phyloP scores from a whole-genome alignment of 73 alveolate genomes.

The Paramecium sonneborni region DNA sequence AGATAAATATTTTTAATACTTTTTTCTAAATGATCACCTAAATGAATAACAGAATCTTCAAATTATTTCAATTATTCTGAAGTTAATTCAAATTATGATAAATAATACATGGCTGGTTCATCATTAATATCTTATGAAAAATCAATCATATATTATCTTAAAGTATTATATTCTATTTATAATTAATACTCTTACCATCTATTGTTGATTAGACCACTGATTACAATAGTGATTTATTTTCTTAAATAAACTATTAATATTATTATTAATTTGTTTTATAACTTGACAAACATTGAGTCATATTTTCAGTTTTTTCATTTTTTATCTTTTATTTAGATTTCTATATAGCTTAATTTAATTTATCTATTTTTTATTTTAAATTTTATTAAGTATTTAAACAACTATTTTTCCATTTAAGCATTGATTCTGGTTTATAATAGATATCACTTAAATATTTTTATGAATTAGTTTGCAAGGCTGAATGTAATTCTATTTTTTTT shows the following conservation, averaged over 20 bases:
- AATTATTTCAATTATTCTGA: not conserved
- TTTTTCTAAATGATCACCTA: constrained; percentile 46
- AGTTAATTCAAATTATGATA: constrained; percentile 18
- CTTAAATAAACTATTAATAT: not conserved
- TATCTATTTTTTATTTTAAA: constrained; percentile 20
- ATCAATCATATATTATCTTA: constrained; percentile 31
- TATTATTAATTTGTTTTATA: not conserved
- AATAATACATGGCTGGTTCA: constrained; percentile 14
- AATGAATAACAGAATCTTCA: not conserved
- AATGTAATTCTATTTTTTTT: constrained; percentile 25
- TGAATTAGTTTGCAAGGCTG: not conserved
- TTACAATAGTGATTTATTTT: constrained; percentile 7
- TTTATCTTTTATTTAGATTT: constrained; percentile 1
- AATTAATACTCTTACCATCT: not conserved
- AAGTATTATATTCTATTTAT: not conserved
- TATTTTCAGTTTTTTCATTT: constrained; percentile 4
- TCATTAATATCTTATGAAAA: constrained; percentile 33
- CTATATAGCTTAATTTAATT: not conserved
- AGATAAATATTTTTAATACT: not conserved
- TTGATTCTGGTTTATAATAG: constrained; percentile 14
- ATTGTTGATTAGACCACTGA: constrained; percentile 31
- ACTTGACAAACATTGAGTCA: not conserved
- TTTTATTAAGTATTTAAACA: not conserved
- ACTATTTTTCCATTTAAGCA: constrained; percentile 28
- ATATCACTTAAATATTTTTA: constrained; percentile 11